phyloP scores from a whole-genome alignment of 257 asterid species.

The Lantana camara region DNA sequence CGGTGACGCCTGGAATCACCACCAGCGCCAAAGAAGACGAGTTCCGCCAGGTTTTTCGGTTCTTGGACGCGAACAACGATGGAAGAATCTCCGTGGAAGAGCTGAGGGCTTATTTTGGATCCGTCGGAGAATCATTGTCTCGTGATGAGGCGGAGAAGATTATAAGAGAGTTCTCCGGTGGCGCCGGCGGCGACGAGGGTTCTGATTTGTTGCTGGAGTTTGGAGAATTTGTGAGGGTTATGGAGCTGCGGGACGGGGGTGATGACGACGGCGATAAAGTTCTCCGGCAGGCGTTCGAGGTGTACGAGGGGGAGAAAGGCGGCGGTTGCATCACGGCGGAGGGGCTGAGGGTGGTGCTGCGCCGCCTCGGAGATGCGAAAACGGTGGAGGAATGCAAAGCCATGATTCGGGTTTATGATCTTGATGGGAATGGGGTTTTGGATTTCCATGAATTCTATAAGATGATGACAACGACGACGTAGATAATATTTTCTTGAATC shows the following conservation, averaged over 20 bases:
- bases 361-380: conserved; percentile 47
- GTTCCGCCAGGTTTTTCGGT: conserved; percentile 41
- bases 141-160: conserved; percentile 41
- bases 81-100: conserved; percentile 48
- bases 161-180: conserved; percentile 36
- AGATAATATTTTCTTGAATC: not conserved
- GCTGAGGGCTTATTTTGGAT: conserved; percentile 39
- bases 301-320: conserved; percentile 59
- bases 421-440: conserved; percentile 63
- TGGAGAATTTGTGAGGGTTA: conserved; percentile 37
- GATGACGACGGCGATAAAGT: conserved; percentile 21
- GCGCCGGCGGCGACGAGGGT: conserved; percentile 22
- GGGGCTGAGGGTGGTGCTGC: conserved; percentile 47
- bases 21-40: conserved; percentile 29
- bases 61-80: conserved; percentile 45
- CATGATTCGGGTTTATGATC: conserved; percentile 53
- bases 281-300: conserved; percentile 52
- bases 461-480: conserved; percentile 48
- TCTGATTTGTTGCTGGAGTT: conserved; percentile 33
- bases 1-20: conserved; percentile 8
- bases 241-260: conserved; percentile 35
- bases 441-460: conserved; percentile 50
- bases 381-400: conserved; percentile 46
- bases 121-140: conserved; percentile 45
- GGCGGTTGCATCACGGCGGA: conserved; percentile 54